These are phyloP conservation scores for Hebeloma cylindrosporum DNA, from an alignment of 768 basidiomycete species.

Conservation along the genomic window DNA sequence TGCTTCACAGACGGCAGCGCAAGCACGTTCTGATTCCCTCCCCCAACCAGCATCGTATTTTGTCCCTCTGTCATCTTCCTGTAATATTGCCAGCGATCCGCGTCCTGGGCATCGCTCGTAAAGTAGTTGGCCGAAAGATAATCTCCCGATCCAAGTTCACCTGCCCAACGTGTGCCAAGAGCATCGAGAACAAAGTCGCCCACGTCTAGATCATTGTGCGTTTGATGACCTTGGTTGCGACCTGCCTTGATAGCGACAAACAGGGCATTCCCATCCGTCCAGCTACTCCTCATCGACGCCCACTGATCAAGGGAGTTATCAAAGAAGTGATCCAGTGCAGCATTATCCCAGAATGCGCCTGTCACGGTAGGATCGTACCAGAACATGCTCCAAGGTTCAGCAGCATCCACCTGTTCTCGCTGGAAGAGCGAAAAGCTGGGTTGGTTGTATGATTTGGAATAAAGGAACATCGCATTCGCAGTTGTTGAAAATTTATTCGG, in stretches of 20 bases:
- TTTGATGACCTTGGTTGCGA: slow-evolving; percentile 78
- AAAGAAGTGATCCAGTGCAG: slow-evolving; percentile 83
- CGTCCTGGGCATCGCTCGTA: slow-evolving; percentile 62
- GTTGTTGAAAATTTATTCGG: slow-evolving; percentile 96
- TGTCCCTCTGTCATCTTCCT: slow-evolving; percentile 97
- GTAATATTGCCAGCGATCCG: slow-evolving; percentile 88
- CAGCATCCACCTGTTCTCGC: slow-evolving; percentile 81
- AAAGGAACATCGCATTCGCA: slow-evolving; percentile 85
- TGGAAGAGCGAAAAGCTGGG: slow-evolving; percentile 86
- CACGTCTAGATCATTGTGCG: slow-evolving; percentile 91
- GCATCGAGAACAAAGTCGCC: slow-evolving; percentile 97
- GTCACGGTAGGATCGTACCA: slow-evolving; percentile 87
- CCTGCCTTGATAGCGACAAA: slow-evolving; percentile 93
- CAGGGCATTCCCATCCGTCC: slow-evolving; percentile 83
- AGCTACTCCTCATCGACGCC: slow-evolving; percentile 89
- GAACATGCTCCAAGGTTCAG: slow-evolving; percentile 85
- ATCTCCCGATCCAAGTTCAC: slow-evolving; percentile 89
- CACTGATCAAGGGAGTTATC: slow-evolving; percentile 72
- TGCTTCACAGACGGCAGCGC: slow-evolving; percentile 61
- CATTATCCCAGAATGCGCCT: slow-evolving; percentile 91
- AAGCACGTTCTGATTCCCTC: slow-evolving; percentile 77
- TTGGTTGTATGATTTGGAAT: slow-evolving; percentile 63
- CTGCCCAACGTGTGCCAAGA: slow-evolving; percentile 90
- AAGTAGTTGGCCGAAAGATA: slow-evolving; percentile 81
- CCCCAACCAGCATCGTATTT: slow-evolving; percentile 83